Percentiles rank a stretch among this genome's conserved stretches.
These are phyloP conservation scores for Metschnikowia baotianmanensis DNA, from an alignment of 805 yeast genomes.

Conservation along the genomic window DNA sequence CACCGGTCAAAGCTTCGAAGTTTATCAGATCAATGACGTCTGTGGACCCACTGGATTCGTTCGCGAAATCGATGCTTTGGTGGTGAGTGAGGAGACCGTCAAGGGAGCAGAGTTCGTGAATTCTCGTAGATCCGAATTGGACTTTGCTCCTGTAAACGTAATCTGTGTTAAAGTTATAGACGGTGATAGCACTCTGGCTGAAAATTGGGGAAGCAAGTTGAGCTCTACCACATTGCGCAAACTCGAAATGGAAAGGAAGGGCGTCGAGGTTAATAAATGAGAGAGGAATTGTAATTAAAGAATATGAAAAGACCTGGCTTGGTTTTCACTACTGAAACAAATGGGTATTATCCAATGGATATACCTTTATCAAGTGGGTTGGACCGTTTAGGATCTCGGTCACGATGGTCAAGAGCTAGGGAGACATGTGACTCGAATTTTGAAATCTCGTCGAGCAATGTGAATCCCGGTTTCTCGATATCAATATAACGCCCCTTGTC, in stretches of 20 bases:
- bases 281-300: too few species aligned
- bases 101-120: conserved; percentile 77
- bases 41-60: conserved; percentile 92
- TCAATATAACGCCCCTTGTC: conserved; percentile 46
- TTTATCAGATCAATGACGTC: conserved; percentile 71
- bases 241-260: conserved; percentile 13
- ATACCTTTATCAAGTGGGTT: conserved; percentile 42
- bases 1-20: conserved; percentile 47
- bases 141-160: conserved; percentile 47
- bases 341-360: conserved; percentile 30
- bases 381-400: conserved; percentile 54
- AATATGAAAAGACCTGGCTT: too few species aligned
- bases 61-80: conserved; percentile 70
- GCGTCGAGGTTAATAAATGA: too few species aligned
- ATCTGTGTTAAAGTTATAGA: conserved; percentile 56
- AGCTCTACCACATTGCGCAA: conserved; percentile 81
- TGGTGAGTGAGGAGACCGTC: conserved; percentile 77
- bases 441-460: conserved; percentile 53
- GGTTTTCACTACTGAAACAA: too few species aligned
- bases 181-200: conserved; percentile 42
- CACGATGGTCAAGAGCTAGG: conserved; percentile 86
- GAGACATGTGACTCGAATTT: conserved; percentile 42
- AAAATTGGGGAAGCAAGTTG: conserved; percentile 64
- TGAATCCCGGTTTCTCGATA: conserved; percentile 49
- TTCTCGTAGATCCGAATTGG: conserved; percentile 53